phyloP scores from a whole-genome alignment of 495 filamentous ascomycete species.

The Penicillium pancosmium region DNA sequence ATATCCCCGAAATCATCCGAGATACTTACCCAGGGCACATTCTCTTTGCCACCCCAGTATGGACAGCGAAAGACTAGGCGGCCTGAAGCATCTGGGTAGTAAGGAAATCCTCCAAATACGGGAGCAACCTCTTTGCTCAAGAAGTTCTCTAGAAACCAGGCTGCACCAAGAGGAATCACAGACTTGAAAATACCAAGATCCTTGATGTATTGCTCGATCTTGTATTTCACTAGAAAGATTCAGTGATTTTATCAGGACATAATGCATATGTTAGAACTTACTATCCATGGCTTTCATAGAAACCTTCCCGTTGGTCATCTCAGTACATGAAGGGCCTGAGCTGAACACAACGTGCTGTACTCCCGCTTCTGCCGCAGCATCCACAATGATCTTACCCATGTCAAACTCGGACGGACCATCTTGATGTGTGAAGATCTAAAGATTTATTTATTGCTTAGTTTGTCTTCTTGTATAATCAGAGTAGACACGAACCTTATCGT shows the following conservation, averaged over 20 bases:
- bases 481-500: slow-evolving; percentile 24
- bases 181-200: slow-evolving; percentile 21
- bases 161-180: slow-evolving; percentile 20
- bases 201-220: slow-evolving; percentile 29
- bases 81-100: slow-evolving; percentile 23
- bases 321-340: slow-evolving; percentile 15
- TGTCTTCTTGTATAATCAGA: neutral
- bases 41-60: slow-evolving; percentile 31
- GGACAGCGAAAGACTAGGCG: slow-evolving; percentile 23
- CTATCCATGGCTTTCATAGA: slow-evolving; percentile 28
- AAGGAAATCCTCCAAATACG: slow-evolving; percentile 35
- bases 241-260: neutral
- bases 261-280: slow-evolving; percentile 7
- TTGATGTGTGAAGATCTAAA: slow-evolving; percentile 17
- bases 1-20: slow-evolving; percentile 37
- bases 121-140: slow-evolving; percentile 21
- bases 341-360: slow-evolving; percentile 33
- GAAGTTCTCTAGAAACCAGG: slow-evolving; percentile 36
- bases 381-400: slow-evolving; percentile 32
- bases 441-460: neutral
- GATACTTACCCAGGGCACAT: slow-evolving; percentile 33
- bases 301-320: slow-evolving; percentile 27
- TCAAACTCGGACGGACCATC: slow-evolving; percentile 28
- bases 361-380: slow-evolving; percentile 24
- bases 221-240: slow-evolving; percentile 24